Evolutionary conservation across 495 filamentous ascomycete genomes (phyloP).

Genomic region (Talaromyces trachyspermus): DNA sequence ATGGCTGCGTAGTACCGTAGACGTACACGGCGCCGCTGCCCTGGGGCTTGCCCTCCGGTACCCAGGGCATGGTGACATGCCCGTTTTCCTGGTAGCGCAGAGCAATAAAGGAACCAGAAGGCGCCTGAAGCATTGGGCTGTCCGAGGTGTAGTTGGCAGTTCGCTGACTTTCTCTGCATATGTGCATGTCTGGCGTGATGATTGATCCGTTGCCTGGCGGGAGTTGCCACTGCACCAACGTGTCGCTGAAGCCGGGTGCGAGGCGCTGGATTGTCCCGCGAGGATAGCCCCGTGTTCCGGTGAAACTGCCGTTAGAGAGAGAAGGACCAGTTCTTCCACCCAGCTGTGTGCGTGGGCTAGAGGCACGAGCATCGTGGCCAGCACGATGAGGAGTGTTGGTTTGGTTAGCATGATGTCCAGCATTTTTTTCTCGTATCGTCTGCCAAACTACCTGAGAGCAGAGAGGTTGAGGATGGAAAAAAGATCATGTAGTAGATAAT

Average conservation of each 20-base stretch:
- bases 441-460: too few relatives aligned
- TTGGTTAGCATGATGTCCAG: conserved; percentile 2
- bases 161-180: conserved; percentile 50
- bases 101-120: conserved; percentile 61
- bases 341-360: conserved; percentile 60
- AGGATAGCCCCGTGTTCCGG: conserved; percentile 58
- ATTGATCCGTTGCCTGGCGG: conserved; percentile 23
- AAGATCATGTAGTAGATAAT: too few relatives aligned
- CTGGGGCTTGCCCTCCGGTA: conserved; percentile 52
- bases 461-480: too few relatives aligned
- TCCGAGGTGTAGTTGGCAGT: conserved; percentile 45
- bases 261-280: conserved; percentile 53
- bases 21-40: conserved; percentile 72
- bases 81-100: conserved; percentile 80
- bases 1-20: conserved; percentile 69
- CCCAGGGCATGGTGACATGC: conserved; percentile 63
- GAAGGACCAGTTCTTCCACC: conserved; percentile 64
- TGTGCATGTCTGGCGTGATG: conserved; percentile 25
- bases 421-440: background rate
- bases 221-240: conserved; percentile 21
- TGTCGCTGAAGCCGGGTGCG: conserved; percentile 41
- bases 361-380: conserved; percentile 17
- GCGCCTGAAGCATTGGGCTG: conserved; percentile 57
- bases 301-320: conserved; percentile 69
- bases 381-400: background rate